Conservation (phyloP, 192 early-diverging fungal genomes). For the Linnemannia exigua region DNA sequence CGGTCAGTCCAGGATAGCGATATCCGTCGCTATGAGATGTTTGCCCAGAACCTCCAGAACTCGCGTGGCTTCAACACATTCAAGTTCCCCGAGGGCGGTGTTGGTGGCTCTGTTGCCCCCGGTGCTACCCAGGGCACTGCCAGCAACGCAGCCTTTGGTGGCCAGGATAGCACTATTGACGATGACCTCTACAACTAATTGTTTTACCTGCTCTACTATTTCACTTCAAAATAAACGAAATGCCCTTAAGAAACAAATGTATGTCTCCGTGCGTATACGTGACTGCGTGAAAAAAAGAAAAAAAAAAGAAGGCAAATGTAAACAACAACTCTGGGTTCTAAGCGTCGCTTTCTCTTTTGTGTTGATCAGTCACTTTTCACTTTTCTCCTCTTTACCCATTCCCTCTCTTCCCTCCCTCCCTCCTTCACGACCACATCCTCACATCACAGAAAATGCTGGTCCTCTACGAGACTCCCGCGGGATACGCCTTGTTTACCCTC, state of each 20-base stretch:
- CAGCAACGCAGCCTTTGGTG: conserved; percentile 66
- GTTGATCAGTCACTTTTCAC: conserved; percentile 6
- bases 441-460: conserved; percentile 79
- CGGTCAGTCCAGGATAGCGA: conserved; percentile 96
- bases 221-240: background rate
- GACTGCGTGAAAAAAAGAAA: conserved; percentile 9
- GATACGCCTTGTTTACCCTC: conserved; percentile 97
- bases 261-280: background rate
- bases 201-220: background rate
- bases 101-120: conserved; percentile 58
- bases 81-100: conserved; percentile 91
- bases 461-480: conserved; percentile 97
- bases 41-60: conserved; percentile 98
- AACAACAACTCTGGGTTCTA: background rate
- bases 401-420: conserved; percentile 8
- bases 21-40: conserved; percentile 99
- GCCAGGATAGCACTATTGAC: conserved; percentile 72
- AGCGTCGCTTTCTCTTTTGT: conserved; percentile 1
- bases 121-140: conserved; percentile 44
- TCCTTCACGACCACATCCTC: conserved; percentile 31
- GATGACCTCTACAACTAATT: conserved; percentile 88
- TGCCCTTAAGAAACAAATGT: conserved; percentile 6
- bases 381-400: conserved; percentile 15
- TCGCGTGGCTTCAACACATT: conserved; percentile 94
- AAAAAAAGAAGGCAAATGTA: conserved; percentile 28